phyloP scores from a whole-genome alignment of 345 rosid species.

The Citrus medica region DNA sequence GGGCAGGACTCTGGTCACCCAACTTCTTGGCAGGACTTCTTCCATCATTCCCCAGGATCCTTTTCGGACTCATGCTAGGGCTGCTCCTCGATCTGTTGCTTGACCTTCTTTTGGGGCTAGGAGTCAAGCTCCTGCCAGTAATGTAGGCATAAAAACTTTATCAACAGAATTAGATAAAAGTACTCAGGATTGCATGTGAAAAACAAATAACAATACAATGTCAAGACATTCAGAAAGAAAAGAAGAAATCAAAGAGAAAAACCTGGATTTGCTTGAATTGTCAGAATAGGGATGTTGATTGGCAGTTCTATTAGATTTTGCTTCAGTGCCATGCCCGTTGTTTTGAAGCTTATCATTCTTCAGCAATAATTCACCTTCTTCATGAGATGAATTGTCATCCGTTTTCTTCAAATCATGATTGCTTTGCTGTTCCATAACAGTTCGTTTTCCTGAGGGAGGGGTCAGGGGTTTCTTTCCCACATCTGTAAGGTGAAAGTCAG shows the following conservation, averaged over 20 bases:
- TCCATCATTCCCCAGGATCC: constrained; percentile 31
- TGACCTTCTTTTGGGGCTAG: constrained; percentile 43
- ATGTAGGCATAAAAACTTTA: constrained; percentile 3
- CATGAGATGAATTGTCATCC: constrained; percentile 36
- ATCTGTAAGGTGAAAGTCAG: constrained; percentile 32
- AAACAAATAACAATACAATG: background rate
- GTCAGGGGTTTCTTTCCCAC: constrained; percentile 19
- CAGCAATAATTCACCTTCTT: constrained; percentile 60
- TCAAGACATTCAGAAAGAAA: background rate
- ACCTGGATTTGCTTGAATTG: constrained; percentile 60
- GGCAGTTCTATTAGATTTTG: constrained; percentile 22
- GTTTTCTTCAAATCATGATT: constrained; percentile 28
- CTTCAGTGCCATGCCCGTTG: constrained; percentile 41
- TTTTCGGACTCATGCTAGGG: constrained; percentile 43
- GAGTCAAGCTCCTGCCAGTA: constrained; percentile 45
- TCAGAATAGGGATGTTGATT: constrained; percentile 22
- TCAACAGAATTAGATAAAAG: constrained; percentile 1
- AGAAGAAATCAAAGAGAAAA: constrained; percentile 22
- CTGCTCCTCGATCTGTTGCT: constrained; percentile 32
- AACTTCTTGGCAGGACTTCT: constrained; percentile 45
- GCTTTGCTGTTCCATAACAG: constrained; percentile 20
- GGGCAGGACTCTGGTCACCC: constrained; percentile 30
- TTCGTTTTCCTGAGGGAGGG: constrained; percentile 18
- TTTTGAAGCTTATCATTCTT: constrained; percentile 37
- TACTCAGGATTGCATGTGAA: background rate